Percentiles rank a stretch among this genome's conserved stretches.
These are phyloP conservation scores for Neurospora africana DNA, from an alignment of 495 filamentous ascomycete species.

Conservation along the genomic window DNA sequence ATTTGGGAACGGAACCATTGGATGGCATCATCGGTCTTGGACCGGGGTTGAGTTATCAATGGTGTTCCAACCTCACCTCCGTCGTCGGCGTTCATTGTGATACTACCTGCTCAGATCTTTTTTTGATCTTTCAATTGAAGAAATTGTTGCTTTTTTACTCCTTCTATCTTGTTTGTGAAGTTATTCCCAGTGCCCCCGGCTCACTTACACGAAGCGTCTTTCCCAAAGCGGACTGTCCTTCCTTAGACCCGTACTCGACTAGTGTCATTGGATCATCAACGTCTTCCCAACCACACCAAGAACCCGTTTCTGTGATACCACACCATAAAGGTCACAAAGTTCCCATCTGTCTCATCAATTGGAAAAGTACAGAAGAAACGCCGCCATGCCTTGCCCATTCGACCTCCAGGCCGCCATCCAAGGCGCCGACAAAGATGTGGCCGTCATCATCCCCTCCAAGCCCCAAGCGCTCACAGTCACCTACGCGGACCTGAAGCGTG, in stretches of 20 bases:
- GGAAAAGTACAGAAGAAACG: background rate
- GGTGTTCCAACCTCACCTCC: background rate
- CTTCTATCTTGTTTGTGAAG: background rate
- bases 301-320: constrained; percentile 5
- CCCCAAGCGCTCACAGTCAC: constrained; percentile 48
- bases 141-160: background rate
- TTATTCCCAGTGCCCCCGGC: background rate
- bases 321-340: background rate
- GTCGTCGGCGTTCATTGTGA: background rate
- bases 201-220: background rate
- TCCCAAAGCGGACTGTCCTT: background rate
- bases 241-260: background rate
- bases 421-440: constrained; percentile 30
- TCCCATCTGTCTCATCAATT: background rate
- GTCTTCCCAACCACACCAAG: background rate
- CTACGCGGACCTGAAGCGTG: constrained; percentile 49
- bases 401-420: constrained; percentile 34
- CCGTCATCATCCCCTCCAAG: constrained; percentile 58
- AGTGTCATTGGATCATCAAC: background rate
- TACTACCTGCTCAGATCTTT: background rate
- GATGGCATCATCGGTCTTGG: background rate
- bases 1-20: background rate
- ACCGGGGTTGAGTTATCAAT: background rate
- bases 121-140: background rate
- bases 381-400: background rate